These are phyloP conservation scores for Magnolia changhungtana DNA, from an alignment of 164 flowering plant species.

Conservation along the genomic window DNA sequence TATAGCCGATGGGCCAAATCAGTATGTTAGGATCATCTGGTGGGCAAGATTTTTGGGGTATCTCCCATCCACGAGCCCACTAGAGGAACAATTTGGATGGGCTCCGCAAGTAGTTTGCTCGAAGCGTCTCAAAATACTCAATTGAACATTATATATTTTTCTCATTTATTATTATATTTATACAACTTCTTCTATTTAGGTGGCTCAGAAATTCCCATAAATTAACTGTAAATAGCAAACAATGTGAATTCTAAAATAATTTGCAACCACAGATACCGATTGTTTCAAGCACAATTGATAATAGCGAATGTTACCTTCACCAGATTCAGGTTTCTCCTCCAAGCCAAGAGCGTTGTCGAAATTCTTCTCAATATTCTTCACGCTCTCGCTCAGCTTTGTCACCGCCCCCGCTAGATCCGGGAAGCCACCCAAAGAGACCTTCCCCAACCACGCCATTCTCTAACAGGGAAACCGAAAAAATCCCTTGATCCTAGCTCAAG, in stretches of 20 bases:
- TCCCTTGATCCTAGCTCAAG: slow-evolving; percentile 18
- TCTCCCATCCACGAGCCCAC: no score
- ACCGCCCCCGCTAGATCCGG: slow-evolving; percentile 98
- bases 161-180: neutral
- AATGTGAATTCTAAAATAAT: neutral
- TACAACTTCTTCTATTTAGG: no score
- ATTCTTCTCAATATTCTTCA: slow-evolving; percentile 97
- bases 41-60: no score
- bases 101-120: no score
- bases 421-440: slow-evolving; percentile 77
- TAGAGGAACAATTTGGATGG: no score
- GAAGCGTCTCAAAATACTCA: neutral
- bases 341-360: slow-evolving; percentile 93
- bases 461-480: neutral
- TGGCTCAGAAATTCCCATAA: neutral
- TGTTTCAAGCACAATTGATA: no score
- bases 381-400: slow-evolving; percentile 92
- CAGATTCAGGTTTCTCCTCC: slow-evolving; percentile 67
- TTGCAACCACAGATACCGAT: neutral
- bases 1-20: no score
- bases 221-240: neutral
- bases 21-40: no score
- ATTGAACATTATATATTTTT: neutral
- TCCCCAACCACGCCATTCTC: slow-evolving; percentile 95
- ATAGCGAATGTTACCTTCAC: slow-evolving; percentile 50